Evolutionary conservation across 257 asterid species (phyloP).

Genomic region (Gentiana straminea): DNA sequence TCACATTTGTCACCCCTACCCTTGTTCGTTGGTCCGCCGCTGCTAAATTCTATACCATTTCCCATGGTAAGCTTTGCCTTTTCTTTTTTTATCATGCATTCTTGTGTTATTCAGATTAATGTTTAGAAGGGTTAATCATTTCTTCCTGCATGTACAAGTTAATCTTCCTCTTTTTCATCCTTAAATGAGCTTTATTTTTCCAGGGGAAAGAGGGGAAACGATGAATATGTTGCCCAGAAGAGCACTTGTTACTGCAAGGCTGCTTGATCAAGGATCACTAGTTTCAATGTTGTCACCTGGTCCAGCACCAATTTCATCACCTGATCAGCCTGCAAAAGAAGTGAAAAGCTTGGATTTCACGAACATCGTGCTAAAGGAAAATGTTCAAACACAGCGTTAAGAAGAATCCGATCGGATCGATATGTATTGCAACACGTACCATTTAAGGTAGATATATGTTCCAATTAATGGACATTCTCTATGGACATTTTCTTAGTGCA

Average conservation of each 20-base stretch:
- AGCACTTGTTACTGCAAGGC: slow-evolving; percentile 26
- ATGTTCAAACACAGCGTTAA: too few species aligned
- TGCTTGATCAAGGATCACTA: slow-evolving; percentile 3
- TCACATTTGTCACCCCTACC: slow-evolving; percentile 54
- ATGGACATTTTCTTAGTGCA: too few species aligned
- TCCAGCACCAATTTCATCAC: slow-evolving; percentile 6
- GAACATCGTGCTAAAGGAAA: too few species aligned
- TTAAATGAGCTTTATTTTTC: background rate
- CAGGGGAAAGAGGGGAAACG: slow-evolving; percentile 23
- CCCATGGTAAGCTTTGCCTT: slow-evolving; percentile 24
- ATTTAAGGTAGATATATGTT: too few species aligned
- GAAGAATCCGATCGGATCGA: too few species aligned
- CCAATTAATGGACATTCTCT: too few species aligned
- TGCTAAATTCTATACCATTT: slow-evolving; percentile 27
- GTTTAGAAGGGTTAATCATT: background rate
- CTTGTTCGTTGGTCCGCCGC: slow-evolving; percentile 72
- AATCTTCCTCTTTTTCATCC: background rate
- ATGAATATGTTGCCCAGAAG: slow-evolving; percentile 28
- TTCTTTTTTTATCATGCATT: background rate
- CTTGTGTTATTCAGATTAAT: background rate
- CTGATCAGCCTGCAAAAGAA: background rate
- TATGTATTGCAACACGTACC: too few species aligned
- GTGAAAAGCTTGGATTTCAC: too few species aligned
- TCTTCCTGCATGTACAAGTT: background rate
- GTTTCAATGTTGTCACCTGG: slow-evolving; percentile 16